A percentile compares a stretch with the other conserved stretches of the same genome.
Conservation (phyloP, 2,329 filamentous ascomycete species). For the Zymoseptoria crescenta region DNA sequence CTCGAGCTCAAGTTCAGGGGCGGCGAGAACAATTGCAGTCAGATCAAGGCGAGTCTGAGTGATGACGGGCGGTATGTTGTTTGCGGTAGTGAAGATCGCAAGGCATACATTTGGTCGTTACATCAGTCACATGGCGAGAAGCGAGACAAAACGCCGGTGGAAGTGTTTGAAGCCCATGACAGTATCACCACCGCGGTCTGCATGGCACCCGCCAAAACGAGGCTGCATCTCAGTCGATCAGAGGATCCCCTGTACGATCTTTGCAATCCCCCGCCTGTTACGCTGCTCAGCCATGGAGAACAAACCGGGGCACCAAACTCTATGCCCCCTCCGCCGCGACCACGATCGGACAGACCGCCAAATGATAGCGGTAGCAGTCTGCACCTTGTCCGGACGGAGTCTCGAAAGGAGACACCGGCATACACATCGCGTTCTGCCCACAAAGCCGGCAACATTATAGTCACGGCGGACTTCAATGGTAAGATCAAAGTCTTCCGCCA, state of each 20-base stretch:
- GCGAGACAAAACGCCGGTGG: constrained; percentile 72
- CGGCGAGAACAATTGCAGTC: constrained; percentile 80
- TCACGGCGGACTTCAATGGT: constrained; percentile 82
- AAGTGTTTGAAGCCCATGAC: constrained; percentile 85
- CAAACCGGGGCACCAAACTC: constrained; percentile 25
- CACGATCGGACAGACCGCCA: constrained; percentile 39
- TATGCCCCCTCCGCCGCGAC: not conserved
- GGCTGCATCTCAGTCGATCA: constrained; percentile 68
- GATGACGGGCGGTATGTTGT: constrained; percentile 81
- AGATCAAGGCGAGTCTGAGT: constrained; percentile 83
- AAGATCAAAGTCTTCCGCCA: constrained; percentile 92
- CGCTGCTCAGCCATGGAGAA: constrained; percentile 67
- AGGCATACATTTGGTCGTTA: constrained; percentile 85
- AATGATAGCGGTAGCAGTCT: constrained; percentile 35
- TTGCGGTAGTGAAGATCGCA: constrained; percentile 85
- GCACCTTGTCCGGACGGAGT: constrained; percentile 19
- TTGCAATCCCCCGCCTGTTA: constrained; percentile 89
- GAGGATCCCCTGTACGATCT: constrained; percentile 93
- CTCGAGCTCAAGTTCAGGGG: constrained; percentile 87
- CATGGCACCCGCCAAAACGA: constrained; percentile 71
- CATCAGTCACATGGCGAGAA: constrained; percentile 52
- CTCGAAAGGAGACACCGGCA: constrained; percentile 57
- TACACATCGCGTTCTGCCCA: constrained; percentile 73
- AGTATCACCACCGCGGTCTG: constrained; percentile 83
- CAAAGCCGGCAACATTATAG: constrained; percentile 75